Evolutionary conservation across 257 asterid genomes (phyloP).

Genomic region (Striga asiatica): DNA sequence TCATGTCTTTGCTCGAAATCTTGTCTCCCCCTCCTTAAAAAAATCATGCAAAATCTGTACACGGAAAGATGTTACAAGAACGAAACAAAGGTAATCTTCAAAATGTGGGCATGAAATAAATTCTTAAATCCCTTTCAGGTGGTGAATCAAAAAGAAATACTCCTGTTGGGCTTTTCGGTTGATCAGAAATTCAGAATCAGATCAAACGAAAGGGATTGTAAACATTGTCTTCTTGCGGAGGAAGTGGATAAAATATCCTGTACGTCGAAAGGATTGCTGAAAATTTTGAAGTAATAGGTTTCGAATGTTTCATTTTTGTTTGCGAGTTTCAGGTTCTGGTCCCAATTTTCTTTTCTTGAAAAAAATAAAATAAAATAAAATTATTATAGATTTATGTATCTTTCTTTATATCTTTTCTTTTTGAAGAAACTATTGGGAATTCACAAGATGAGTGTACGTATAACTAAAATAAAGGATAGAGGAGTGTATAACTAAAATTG

Average conservation of each 20-base stretch:
- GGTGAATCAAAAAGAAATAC: conserved; percentile 15
- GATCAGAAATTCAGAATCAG: conserved; percentile 15
- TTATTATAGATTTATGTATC: too few relatives aligned
- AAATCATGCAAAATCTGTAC: too few relatives aligned
- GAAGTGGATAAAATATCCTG: conserved; percentile 3
- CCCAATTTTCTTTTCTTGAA: background rate
- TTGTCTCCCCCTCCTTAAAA: too few relatives aligned
- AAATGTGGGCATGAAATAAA: background rate
- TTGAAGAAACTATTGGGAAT: too few relatives aligned
- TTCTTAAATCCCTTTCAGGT: conserved; percentile 21
- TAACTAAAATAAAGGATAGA: too few relatives aligned
- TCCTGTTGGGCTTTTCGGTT: conserved; percentile 13
- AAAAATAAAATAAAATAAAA: too few relatives aligned
- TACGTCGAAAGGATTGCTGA: conserved; percentile 9
- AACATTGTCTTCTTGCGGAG: background rate
- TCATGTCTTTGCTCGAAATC: too few relatives aligned
- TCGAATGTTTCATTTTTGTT: conserved; percentile 10
- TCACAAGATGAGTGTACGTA: too few relatives aligned
- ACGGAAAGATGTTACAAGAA: too few relatives aligned
- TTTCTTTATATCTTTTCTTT: too few relatives aligned
- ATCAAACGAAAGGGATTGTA: conserved; percentile 29
- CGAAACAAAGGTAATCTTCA: conserved; percentile 7
- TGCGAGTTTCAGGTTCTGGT: conserved; percentile 8
- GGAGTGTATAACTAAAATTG: too few relatives aligned
- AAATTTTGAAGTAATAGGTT: conserved; percentile 1